Conservation (phyloP, 352 stramenopile species). For the Blastocystis sp. region DNA sequence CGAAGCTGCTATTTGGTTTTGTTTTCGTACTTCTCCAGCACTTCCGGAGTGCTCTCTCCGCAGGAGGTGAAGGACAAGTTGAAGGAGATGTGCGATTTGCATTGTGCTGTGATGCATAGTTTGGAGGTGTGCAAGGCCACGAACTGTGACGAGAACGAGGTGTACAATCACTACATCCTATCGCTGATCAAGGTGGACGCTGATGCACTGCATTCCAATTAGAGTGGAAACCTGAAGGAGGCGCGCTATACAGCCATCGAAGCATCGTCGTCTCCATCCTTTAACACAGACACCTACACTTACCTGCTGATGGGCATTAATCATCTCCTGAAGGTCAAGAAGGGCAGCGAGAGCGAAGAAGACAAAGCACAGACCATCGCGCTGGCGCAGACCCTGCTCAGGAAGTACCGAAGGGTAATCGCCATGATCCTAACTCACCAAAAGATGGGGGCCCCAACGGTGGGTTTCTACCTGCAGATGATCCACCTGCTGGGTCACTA, state of each 20-base stretch:
- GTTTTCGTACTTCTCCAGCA: constrained; percentile 27
- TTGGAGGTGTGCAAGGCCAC: constrained; percentile 25
- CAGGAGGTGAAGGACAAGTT: not conserved
- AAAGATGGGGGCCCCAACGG: constrained; percentile 1
- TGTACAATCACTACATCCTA: constrained; percentile 53
- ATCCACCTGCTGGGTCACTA: constrained; percentile 42
- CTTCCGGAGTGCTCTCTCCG: not conserved
- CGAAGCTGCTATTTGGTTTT: constrained; percentile 38
- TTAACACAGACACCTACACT: constrained; percentile 50
- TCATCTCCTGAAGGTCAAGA: not conserved
- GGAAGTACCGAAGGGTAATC: constrained; percentile 15
- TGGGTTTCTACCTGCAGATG: constrained; percentile 56
- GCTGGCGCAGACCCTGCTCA: constrained; percentile 38
- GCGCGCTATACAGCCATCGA: constrained; percentile 17
- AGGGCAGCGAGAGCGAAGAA: not conserved
- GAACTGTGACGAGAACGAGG: constrained; percentile 24
- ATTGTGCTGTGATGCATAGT: not conserved
- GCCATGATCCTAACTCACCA: not conserved
- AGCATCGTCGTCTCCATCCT: not conserved
- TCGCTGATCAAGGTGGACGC: constrained; percentile 25
- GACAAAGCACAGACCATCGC: constrained; percentile 42
- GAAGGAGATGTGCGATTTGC: not conserved
- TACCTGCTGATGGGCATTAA: constrained; percentile 55
- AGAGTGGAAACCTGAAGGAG: constrained; percentile 30
- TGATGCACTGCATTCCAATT: not conserved